Evolutionary conservation across 2,329 filamentous ascomycete genomes (phyloP).

Genomic region (Calonectria henricotiae): DNA sequence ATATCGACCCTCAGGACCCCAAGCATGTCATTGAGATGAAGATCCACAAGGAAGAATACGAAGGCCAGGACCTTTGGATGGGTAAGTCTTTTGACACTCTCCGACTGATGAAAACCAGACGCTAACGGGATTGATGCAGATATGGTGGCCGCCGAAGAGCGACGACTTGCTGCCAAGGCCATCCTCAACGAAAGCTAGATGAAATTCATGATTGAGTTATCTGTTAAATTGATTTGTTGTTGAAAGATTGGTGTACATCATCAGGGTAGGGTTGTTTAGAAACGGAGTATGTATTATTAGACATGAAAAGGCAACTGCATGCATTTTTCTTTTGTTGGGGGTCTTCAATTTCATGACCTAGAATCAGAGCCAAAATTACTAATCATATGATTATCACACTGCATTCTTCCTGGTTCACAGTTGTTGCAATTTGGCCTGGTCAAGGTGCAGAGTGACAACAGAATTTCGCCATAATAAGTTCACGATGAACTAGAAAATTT

Average conservation of each 20-base stretch:
- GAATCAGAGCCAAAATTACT: neutral
- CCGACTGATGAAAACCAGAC: neutral
- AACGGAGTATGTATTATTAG: conserved; percentile 11
- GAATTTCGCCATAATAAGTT: neutral
- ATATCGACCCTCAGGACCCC: conserved; percentile 85
- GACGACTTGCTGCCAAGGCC: conserved; percentile 65
- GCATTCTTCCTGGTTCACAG: no score
- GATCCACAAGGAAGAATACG: conserved; percentile 89
- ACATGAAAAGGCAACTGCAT: neutral
- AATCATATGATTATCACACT: neutral
- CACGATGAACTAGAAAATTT: no score
- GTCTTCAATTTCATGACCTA: conserved; percentile 1
- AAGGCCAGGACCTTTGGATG: conserved; percentile 94
- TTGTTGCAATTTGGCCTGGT: no score
- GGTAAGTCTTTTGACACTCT: conserved; percentile 66
- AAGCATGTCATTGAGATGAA: conserved; percentile 89
- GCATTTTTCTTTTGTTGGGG: conserved; percentile 6
- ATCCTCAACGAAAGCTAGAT: conserved; percentile 15
- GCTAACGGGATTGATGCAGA: conserved; percentile 64
- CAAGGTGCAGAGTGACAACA: no score
- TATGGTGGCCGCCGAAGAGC: conserved; percentile 88
- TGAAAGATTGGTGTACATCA: neutral
- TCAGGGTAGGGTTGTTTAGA: neutral
- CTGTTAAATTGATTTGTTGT: neutral
- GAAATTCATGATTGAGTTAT: neutral